Base-by-base conservation (phyloP, 2,329 filamentous ascomycete species). In the Ophiostoma sp. region DNA sequence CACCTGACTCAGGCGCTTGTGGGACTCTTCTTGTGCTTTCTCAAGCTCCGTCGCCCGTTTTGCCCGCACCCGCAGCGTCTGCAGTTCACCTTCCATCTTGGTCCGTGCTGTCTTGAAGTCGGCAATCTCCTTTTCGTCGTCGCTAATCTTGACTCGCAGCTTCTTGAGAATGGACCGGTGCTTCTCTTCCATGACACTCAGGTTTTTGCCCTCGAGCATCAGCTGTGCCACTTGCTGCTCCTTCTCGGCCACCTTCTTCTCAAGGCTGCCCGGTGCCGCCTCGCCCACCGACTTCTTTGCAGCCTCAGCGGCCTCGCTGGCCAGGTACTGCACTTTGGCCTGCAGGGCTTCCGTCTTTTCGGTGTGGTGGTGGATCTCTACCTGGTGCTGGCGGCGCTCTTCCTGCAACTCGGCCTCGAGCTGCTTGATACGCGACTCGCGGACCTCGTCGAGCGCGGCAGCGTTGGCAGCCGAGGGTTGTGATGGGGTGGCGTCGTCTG, bases 321-420 rank as follows among this genome's bases (percentile, higher is more conserved):
- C 91, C 15, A 99, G 84, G 79, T 97, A 98, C 77, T 95, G 92
- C 36, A 99, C 84, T 80, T 99, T 98, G 7, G 94, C 90, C 80
- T 98, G 93, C 1, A 99, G 84, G 3, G 95, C 92, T 83, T 99
- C 96, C 72, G 98, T 96, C 48, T 92, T 90, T 82, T 99, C 96
- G 7, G 95, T 87, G 75, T 97, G 93, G 68, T 87, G 88, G 78
- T 96, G 90, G 55, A 94, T 87, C 80, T 98, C 96, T 77, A 96
- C 93, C 73, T 95, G 91, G 76, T 93, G 89, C 75, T 90, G 87
- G 45, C 70, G 86, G 82, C 78, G 85, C 79, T 78, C 75, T 17
- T 82, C 81, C 55, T 82, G 79, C 39, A 82, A 74, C 19, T 79
- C 76, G 5, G 79, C 80, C 71, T 83, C 81, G 4, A 83, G 76